Conservation (phyloP, 352 stramenopile genomes). For the Phytophthora boehmeriae region DNA sequence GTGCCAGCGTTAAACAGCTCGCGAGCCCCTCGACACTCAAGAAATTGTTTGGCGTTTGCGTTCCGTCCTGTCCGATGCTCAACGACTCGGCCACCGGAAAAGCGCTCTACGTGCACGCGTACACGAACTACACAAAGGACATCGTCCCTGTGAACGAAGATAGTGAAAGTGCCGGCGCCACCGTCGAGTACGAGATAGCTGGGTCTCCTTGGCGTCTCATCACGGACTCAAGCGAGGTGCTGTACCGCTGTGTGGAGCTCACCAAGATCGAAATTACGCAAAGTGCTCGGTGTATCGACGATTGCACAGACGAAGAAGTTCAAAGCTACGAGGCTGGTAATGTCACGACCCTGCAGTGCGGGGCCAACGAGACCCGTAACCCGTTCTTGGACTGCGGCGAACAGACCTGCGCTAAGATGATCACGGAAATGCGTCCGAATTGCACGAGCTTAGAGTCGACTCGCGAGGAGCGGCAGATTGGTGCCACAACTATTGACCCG, state of each 20-base stretch:
- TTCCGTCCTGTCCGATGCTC: constrained; percentile 52
- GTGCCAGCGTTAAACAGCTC: constrained; percentile 18
- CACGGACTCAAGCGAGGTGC: constrained; percentile 66
- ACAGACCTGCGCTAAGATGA: constrained; percentile 50
- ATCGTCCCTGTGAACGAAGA: constrained; percentile 44
- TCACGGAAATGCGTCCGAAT: constrained; percentile 43
- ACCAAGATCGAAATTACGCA: constrained; percentile 51
- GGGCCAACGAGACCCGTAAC: constrained; percentile 47
- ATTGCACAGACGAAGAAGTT: constrained; percentile 55
- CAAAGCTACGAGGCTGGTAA: constrained; percentile 33
- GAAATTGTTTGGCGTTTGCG: constrained; percentile 60
- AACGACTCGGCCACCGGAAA: constrained; percentile 32
- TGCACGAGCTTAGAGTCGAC: constrained; percentile 63
- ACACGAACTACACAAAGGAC: constrained; percentile 52
- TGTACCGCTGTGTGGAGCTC: constrained; percentile 77
- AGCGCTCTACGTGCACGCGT: constrained; percentile 64
- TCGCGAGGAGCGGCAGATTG: constrained; percentile 48
- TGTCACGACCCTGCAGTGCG: constrained; percentile 42
- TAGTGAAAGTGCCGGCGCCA: constrained; percentile 20
- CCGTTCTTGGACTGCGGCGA: constrained; percentile 57
- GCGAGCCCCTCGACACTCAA: constrained; percentile 35
- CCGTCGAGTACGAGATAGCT: constrained; percentile 54
- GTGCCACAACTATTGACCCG: constrained; percentile 48
- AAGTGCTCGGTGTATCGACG: constrained; percentile 62
- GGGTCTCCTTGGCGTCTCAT: constrained; percentile 67